Percentiles rank a stretch among this genome's conserved stretches.
Conservation (phyloP, 73 alveolate species). For the Urostyla sp. region DNA sequence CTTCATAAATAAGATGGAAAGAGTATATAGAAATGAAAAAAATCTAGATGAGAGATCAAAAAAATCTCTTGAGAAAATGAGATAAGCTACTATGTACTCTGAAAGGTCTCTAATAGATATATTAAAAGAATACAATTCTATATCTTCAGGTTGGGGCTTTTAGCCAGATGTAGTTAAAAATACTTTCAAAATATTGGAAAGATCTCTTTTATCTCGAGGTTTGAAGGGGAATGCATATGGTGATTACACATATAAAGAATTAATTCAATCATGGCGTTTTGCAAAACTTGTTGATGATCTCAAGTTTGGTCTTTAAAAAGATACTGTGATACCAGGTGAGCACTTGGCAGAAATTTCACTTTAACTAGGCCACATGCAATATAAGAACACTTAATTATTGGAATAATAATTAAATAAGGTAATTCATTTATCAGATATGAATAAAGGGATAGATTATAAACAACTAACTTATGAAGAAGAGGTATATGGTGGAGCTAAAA, state of each 20-base stretch:
- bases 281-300: slow-evolving; percentile 25
- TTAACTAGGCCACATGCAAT: slow-evolving; percentile 22
- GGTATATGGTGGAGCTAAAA: slow-evolving; percentile 59
- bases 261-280: slow-evolving; percentile 37
- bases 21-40: slow-evolving; percentile 34
- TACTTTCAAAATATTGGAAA: slow-evolving; percentile 20
- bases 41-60: slow-evolving; percentile 7
- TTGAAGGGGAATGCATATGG: background rate
- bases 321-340: slow-evolving; percentile 37
- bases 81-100: slow-evolving; percentile 16
- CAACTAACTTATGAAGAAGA: background rate
- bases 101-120: slow-evolving; percentile 7
- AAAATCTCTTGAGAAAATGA: background rate
- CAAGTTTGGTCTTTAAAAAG: slow-evolving; percentile 23
- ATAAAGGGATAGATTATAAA: background rate
- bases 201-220: slow-evolving; percentile 41
- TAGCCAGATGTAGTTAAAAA: slow-evolving; percentile 10
- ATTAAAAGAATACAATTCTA: slow-evolving; percentile 1
- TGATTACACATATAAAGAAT: slow-evolving; percentile 46
- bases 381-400: slow-evolving; percentile 37
- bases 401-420: slow-evolving; percentile 16
- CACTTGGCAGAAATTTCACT: slow-evolving; percentile 38
- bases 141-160: slow-evolving; percentile 24
- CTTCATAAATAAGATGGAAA: slow-evolving; percentile 52
- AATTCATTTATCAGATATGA: slow-evolving; percentile 1